Percentiles rank a stretch among this genome's conserved stretches.
Conservation (phyloP, 345 rosid genomes). For the Salix caprea region DNA sequence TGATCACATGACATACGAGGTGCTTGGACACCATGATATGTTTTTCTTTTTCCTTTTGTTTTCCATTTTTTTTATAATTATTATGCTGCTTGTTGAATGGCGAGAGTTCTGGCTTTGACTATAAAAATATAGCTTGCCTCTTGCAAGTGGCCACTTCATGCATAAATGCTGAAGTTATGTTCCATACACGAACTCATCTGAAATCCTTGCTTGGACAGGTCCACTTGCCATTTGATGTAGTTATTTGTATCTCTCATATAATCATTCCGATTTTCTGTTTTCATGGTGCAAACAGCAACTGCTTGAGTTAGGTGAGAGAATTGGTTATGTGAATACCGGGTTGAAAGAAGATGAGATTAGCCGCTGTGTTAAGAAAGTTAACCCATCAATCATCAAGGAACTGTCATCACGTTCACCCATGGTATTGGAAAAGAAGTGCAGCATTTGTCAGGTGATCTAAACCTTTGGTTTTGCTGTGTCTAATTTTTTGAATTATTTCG, state of each 20-base stretch:
- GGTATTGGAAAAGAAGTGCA: conserved; percentile 62
- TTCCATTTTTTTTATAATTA: not conserved
- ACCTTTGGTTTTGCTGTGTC: not conserved
- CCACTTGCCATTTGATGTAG: not conserved
- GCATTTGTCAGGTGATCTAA: conserved; percentile 67
- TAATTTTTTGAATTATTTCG: not conserved
- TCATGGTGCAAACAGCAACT: conserved; percentile 48
- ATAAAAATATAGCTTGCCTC: not conserved
- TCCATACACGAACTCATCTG: not conserved
- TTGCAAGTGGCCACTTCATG: not conserved
- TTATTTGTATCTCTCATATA: not conserved
- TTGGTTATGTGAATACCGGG: conserved; percentile 80
- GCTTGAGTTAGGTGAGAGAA: conserved; percentile 83
- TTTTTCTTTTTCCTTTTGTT: not conserved
- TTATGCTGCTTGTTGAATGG: not conserved
- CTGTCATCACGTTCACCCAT: conserved; percentile 26
- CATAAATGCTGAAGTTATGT: not conserved
- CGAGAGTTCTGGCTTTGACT: not conserved
- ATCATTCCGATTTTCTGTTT: not conserved
- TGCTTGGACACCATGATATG: conserved; percentile 4
- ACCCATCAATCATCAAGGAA: conserved; percentile 33
- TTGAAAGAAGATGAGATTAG: conserved; percentile 72
- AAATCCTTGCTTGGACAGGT: not conserved
- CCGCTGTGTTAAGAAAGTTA: conserved; percentile 56
- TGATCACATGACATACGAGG: conserved; percentile 63